Percentiles rank a stretch among this genome's conserved stretches.
Conservation (phyloP, 1,284 basidiomycete species). For the Fomitopsis betulina region DNA sequence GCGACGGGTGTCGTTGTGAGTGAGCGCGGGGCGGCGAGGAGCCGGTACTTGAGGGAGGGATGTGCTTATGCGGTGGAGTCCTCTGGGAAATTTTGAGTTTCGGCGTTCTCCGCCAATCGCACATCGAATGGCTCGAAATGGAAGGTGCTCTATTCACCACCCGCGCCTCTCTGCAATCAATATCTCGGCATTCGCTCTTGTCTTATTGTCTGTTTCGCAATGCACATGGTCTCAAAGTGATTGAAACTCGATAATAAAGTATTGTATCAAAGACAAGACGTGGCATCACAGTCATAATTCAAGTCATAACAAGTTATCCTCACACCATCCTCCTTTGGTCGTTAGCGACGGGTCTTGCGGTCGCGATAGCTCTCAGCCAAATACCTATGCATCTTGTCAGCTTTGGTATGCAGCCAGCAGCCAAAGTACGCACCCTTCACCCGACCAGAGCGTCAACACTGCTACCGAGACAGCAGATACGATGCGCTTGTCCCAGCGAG, state of each 20-base stretch:
- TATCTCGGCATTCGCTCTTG: neutral
- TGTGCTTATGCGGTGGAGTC: neutral
- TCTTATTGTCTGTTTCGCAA: constrained; percentile 87
- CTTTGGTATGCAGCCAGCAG: neutral
- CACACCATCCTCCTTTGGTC: neutral
- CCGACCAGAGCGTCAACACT: constrained; percentile 59
- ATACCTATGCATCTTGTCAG: constrained; percentile 17
- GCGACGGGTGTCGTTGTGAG: neutral
- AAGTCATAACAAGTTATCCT: neutral
- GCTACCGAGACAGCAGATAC: constrained; percentile 64
- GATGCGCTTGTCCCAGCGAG: constrained; percentile 65
- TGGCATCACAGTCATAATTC: neutral
- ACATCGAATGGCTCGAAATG: neutral
- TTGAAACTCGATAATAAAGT: neutral
- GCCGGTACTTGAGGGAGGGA: neutral
- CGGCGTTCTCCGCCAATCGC: constrained; percentile 4
- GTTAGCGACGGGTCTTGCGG: constrained; percentile 14
- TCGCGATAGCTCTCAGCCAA: constrained; percentile 29
- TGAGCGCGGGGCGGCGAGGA: neutral
- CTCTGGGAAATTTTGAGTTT: constrained; percentile 10
- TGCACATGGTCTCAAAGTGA: no score
- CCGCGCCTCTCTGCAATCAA: neutral
- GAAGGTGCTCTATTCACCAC: neutral
- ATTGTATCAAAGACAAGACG: neutral
- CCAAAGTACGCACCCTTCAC: constrained; percentile 57